Percentiles rank a stretch among this genome's conserved stretches.
phyloP scores from a whole-genome alignment of 2,329 filamentous ascomycete genomes.

The Acrocalymma vagum region DNA sequence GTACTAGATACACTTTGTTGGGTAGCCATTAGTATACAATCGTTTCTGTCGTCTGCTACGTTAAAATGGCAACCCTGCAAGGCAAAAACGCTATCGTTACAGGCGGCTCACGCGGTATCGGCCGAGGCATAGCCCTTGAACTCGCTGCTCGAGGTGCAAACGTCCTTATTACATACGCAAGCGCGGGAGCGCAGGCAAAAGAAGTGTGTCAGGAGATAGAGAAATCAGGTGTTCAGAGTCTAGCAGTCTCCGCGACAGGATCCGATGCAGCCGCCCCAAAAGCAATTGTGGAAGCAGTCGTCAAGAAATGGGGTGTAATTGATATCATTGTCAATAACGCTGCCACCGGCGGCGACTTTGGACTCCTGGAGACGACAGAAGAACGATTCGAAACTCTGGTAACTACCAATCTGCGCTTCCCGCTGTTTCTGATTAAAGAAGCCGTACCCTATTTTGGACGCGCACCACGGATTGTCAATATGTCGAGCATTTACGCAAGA shows the following conservation, averaged over 20 bases:
- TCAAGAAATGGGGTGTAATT: constrained; percentile 21
- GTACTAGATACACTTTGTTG: too few relatives aligned
- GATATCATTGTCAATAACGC: constrained; percentile 50
- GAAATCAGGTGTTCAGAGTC: constrained; percentile 22
- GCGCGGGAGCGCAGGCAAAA: constrained; percentile 31
- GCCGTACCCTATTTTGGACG: constrained; percentile 56
- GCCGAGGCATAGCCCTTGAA: constrained; percentile 53
- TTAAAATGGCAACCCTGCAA: too few relatives aligned
- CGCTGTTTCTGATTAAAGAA: constrained; percentile 60
- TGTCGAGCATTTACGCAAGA: constrained; percentile 60
- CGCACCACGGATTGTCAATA: constrained; percentile 62
- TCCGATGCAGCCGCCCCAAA: constrained; percentile 26
- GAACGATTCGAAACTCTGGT: constrained; percentile 60
- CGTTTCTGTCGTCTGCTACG: too few relatives aligned
- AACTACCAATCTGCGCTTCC: constrained; percentile 61
- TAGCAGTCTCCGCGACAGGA: constrained; percentile 44
- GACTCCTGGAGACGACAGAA: constrained; percentile 48
- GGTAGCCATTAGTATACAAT: too few relatives aligned
- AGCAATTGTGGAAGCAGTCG: constrained; percentile 36
- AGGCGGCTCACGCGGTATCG: constrained; percentile 55
- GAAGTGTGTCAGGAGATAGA: constrained; percentile 34
- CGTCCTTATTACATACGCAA: constrained; percentile 44
- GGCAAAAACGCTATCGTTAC: constrained; percentile 53
- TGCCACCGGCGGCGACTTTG: constrained; percentile 15
- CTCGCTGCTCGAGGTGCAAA: constrained; percentile 53